These are phyloP conservation scores for Cordyceps farinosa DNA, from an alignment of 2,329 filamentous ascomycete species.

Conservation along the genomic window DNA sequence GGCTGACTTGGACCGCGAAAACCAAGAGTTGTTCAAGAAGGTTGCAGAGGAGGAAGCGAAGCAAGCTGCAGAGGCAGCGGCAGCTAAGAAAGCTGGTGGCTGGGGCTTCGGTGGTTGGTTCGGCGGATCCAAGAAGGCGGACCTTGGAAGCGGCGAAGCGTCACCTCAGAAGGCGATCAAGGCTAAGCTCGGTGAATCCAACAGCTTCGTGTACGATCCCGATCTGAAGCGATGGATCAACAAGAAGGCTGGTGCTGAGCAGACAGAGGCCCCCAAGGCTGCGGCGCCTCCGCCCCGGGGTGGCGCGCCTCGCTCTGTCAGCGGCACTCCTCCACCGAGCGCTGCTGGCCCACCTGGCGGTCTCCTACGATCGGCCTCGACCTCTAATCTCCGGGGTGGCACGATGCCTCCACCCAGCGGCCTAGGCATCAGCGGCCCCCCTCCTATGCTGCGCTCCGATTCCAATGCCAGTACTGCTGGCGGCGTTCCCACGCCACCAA, in stretches of 20 bases:
- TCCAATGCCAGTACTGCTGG: conserved; percentile 43
- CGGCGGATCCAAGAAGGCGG: conserved; percentile 58
- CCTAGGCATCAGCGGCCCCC: conserved; percentile 35
- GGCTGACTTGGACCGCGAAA: conserved; percentile 69
- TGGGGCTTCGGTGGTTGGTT: conserved; percentile 90
- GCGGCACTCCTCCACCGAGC: conserved; percentile 49
- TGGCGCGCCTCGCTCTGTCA: conserved; percentile 50
- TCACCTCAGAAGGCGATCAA: conserved; percentile 67
- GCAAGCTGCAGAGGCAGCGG: conserved; percentile 48
- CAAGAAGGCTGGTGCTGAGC: conserved; percentile 76
- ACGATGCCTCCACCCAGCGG: conserved; percentile 32
- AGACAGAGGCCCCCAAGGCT: conserved; percentile 54
- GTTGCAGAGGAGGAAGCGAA: conserved; percentile 74
- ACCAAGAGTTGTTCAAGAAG: conserved; percentile 80
- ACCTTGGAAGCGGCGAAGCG: conserved; percentile 32
- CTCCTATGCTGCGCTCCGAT: conserved; percentile 45
- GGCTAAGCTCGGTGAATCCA: conserved; percentile 92
- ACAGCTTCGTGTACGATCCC: conserved; percentile 88
- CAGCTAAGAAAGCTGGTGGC: conserved; percentile 52
- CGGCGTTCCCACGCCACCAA: conserved; percentile 29
- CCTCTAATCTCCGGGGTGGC: conserved; percentile 27
- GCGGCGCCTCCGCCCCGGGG: conserved; percentile 77
- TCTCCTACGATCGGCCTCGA: conserved; percentile 27
- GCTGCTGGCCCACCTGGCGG: conserved; percentile 32
- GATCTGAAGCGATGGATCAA: conserved; percentile 99